Evolutionary conservation across 2,329 filamentous ascomycete species (phyloP), one percentile per base, ranked within the genome.

Genomic region (Aspergillus sergii): DNA sequence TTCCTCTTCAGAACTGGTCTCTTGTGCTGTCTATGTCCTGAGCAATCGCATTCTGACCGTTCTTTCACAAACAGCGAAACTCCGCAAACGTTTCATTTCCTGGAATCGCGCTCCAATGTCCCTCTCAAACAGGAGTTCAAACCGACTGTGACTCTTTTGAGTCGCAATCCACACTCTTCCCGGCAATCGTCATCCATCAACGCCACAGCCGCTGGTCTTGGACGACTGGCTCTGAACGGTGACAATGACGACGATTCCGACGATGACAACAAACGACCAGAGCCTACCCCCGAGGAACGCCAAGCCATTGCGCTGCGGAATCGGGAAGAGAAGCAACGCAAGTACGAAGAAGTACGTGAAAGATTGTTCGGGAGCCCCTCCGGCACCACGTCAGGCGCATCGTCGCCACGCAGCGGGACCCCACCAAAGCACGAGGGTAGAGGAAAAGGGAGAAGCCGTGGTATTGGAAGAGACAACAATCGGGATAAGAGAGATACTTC

Each of bases 331-430:
- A 97, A 95, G 81, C 91, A 96, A 81, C 89, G 89, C 61, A 91
- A 91, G 64, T 97, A 97, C 75, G 91, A 96, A 65, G 93, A 97
- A 80, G 92, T 89, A 7, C 86, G 94, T 34, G 92, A 94, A 71
- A 91, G 93, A 75, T 89, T 97, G 60, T 94, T 97, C 77, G 93
- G 93, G 23, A 88, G 86, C 26, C 72, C 74, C 6, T 72, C 73
- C 7, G 75, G 72, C 9, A 75, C 73, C 21, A 76, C 70, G 4
- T 82, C 89, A 0, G 86, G 88, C 1, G 82, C 84, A 9, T 89
- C 88, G 4, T 88, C 88, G 4, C 87, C 89, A 0, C 87, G 87
- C 11, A 86, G 81, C 53, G 82, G 85, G 3, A 89, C 89, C 16
- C 88, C 89, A 26, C 89, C 89, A 34, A 69, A 66, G 66, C 73